A percentile compares a stretch with the other conserved stretches of the same genome.
phyloP scores from a whole-genome alignment of 495 filamentous ascomycete genomes.

The Daldinia concentrica region DNA sequence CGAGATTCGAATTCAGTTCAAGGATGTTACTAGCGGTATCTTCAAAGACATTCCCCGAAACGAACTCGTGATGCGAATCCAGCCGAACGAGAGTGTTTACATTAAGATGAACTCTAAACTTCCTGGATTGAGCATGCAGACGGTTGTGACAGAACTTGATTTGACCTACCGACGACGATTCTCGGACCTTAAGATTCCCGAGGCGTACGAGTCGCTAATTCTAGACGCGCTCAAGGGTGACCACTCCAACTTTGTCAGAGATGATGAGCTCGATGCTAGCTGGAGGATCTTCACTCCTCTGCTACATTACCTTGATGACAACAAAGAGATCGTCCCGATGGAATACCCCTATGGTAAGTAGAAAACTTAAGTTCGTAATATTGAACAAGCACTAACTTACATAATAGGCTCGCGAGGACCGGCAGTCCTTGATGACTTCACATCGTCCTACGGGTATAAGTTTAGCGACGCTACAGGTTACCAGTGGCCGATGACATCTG shows the following conservation, averaged over 20 bases:
- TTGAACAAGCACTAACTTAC: conserved; percentile 16
- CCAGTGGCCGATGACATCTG: conserved; percentile 84
- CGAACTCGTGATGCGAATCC: conserved; percentile 98
- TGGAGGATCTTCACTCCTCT: conserved; percentile 99
- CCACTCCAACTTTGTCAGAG: conserved; percentile 99
- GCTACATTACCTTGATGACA: conserved; percentile 96
- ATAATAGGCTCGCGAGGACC: conserved; percentile 89
- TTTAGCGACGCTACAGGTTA: conserved; percentile 97
- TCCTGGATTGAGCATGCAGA: conserved; percentile 99
- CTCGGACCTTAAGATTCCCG: conserved; percentile 98
- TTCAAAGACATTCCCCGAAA: conserved; percentile 99
- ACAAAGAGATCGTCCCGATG: conserved; percentile 99
- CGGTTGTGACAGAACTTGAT: conserved; percentile 97
- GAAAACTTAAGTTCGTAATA: neutral
- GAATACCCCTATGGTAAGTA: conserved; percentile 97
- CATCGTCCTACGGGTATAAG: conserved; percentile 96
- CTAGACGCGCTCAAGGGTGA: conserved; percentile 98
- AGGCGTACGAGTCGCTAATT: conserved; percentile 98
- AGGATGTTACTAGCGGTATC: conserved; percentile 98
- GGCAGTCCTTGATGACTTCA: conserved; percentile 97
- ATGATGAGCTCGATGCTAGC: conserved; percentile 97
- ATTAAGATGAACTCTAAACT: conserved; percentile 99
- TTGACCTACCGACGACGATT: conserved; percentile 98
- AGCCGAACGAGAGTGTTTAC: conserved; percentile 99
- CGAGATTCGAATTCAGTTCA: conserved; percentile 99